phyloP scores from a whole-genome alignment of 345 rosid genomes.

The Microcos paniculata region DNA sequence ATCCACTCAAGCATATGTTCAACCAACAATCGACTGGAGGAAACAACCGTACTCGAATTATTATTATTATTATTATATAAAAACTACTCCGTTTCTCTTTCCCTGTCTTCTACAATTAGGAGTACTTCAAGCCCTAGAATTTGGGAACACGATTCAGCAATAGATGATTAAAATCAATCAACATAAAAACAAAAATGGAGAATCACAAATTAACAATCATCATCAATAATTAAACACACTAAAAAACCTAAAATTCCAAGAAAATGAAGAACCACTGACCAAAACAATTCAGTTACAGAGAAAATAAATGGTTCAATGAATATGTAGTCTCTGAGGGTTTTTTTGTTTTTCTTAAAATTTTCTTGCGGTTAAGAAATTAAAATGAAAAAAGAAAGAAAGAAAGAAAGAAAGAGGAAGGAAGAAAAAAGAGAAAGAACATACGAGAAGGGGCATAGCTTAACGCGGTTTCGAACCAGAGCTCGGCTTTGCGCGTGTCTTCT shows the following conservation, averaged over 20 bases:
- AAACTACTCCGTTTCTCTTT: not conserved
- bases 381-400: not conserved
- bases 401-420: not conserved
- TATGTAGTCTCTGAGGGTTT: not conserved
- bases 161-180: not conserved
- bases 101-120: not conserved
- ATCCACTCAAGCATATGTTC: not conserved
- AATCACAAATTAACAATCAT: not conserved
- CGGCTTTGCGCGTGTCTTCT: conserved; percentile 62
- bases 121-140: not conserved
- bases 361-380: not conserved
- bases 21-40: not conserved
- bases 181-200: not conserved
- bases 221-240: not conserved
- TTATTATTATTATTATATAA: too few species aligned
- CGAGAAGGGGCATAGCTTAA: conserved; percentile 91
- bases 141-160: not conserved
- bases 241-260: not conserved
- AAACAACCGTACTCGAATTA: not conserved
- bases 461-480: conserved; percentile 82
- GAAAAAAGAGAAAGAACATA: conserved; percentile 55
- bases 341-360: too few species aligned
- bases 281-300: not conserved
- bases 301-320: not conserved
- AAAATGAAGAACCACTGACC: not conserved